A percentile compares a stretch with the other conserved stretches of the same genome.
Evolutionary conservation across 2,329 filamentous ascomycete species (phyloP).

Genomic region (Botryotinia convoluta): DNA sequence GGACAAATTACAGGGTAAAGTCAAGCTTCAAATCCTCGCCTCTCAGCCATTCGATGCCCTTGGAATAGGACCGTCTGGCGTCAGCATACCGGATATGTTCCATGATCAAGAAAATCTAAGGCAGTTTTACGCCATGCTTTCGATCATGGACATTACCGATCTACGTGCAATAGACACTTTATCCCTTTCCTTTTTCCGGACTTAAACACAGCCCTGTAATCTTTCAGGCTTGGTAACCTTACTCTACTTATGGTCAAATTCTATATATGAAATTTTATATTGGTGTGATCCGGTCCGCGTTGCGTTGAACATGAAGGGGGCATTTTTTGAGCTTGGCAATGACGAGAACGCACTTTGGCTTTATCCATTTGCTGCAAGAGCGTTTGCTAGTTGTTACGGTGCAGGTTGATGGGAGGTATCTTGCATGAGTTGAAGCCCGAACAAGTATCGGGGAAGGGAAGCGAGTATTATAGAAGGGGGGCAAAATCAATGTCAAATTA

Average conservation of each 20-base stretch:
- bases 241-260: background rate
- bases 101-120: background rate
- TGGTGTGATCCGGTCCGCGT: constrained; percentile 1
- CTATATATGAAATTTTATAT: background rate
- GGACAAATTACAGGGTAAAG: constrained; percentile 1
- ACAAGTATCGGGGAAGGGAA: background rate
- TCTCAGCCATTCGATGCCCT: constrained; percentile 4
- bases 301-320: background rate
- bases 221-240: constrained; percentile 5
- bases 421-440: constrained; percentile 9
- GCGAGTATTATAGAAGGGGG: background rate
- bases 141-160: background rate
- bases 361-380: constrained; percentile 2
- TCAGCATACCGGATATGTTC: constrained; percentile 10
- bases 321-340: background rate
- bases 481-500: background rate
- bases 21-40: constrained; percentile 8
- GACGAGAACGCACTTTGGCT: background rate
- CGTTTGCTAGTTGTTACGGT: background rate
- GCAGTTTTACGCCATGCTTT: background rate
- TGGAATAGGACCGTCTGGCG: background rate
- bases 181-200: background rate
- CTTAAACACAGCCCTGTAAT: background rate
- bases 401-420: constrained; percentile 4
- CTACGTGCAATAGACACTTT: background rate